Conservation (phyloP, 2,329 filamentous ascomycete genomes). For the Setomelanomma holmii region DNA sequence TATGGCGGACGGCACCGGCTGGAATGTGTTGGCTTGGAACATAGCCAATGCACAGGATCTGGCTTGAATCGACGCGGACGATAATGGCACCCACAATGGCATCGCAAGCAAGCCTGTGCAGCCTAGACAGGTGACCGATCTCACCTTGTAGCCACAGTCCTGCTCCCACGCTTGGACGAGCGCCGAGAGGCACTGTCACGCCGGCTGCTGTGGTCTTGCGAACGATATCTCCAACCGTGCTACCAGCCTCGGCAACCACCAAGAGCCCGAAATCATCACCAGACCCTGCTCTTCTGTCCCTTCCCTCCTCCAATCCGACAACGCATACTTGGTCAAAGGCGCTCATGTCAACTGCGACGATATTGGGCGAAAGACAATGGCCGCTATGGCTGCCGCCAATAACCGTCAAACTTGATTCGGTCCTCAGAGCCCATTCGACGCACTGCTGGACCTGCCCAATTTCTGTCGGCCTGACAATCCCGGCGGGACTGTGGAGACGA, state of each 20-base stretch:
- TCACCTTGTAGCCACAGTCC: constrained; percentile 71
- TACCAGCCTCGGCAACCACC: constrained; percentile 63
- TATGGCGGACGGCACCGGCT: constrained; percentile 48
- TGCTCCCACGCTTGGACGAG: constrained; percentile 68
- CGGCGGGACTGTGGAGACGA: constrained; percentile 52
- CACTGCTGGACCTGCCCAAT: constrained; percentile 62
- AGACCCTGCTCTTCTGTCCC: constrained; percentile 21
- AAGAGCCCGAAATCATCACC: constrained; percentile 37
- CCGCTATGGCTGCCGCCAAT: constrained; percentile 67
- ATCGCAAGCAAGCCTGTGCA: constrained; percentile 66
- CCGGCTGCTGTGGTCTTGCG: constrained; percentile 54
- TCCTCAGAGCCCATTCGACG: constrained; percentile 62
- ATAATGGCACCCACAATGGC: constrained; percentile 66
- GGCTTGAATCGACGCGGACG: constrained; percentile 58
- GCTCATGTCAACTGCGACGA: constrained; percentile 66
- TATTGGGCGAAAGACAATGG: constrained; percentile 62
- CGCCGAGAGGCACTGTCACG: constrained; percentile 65
- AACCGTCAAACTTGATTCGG: constrained; percentile 56
- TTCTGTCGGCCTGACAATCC: constrained; percentile 56
- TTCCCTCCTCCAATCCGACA: constrained; percentile 25
- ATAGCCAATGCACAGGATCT: constrained; percentile 59
- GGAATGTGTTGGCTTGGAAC: constrained; percentile 59
- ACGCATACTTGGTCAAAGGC: constrained; percentile 62
- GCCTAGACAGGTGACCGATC: constrained; percentile 65
- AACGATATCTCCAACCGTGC: constrained; percentile 64